A percentile compares a stretch with the other conserved stretches of the same genome.
Conservation (phyloP, 2,329 filamentous ascomycete species). For the Kalaharituber pfeilii region DNA sequence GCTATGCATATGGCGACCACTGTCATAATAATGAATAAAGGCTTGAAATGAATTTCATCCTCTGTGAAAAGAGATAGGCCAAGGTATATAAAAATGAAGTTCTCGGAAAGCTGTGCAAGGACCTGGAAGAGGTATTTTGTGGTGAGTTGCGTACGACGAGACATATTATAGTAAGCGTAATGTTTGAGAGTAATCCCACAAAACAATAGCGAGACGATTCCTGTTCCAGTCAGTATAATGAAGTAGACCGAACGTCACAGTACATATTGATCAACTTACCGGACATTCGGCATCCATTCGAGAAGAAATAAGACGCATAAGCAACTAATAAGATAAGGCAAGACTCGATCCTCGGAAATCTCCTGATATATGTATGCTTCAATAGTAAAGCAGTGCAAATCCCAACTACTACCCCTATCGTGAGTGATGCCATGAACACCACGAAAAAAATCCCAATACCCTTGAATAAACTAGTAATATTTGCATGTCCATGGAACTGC, state of each 20-base stretch:
- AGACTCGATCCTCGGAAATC: slow-evolving; percentile 92
- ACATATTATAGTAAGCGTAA: slow-evolving; percentile 99
- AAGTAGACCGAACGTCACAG: not conserved
- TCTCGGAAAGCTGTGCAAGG: slow-evolving; percentile 85
- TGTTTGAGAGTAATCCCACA: slow-evolving; percentile 97
- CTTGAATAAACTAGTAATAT: slow-evolving; percentile 69
- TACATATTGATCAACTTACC: slow-evolving; percentile 39
- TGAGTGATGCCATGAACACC: slow-evolving; percentile 84
- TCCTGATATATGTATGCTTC: slow-evolving; percentile 84
- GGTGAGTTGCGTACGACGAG: slow-evolving; percentile 83
- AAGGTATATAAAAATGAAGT: slow-evolving; percentile 99
- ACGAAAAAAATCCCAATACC: slow-evolving; percentile 87
- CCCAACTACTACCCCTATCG: slow-evolving; percentile 76
- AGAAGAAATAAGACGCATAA: slow-evolving; percentile 95
- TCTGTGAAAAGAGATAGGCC: slow-evolving; percentile 91
- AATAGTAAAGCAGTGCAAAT: slow-evolving; percentile 72
- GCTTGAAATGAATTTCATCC: slow-evolving; percentile 71
- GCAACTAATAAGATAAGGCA: slow-evolving; percentile 85
- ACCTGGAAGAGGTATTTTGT: slow-evolving; percentile 97
- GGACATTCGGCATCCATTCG: slow-evolving; percentile 87
- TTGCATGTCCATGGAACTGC: slow-evolving; percentile 64
- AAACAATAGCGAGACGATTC: slow-evolving; percentile 90
- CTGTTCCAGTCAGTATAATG: slow-evolving; percentile 30
- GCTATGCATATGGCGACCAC: slow-evolving; percentile 82
- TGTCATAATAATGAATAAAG: slow-evolving; percentile 84